phyloP scores from a whole-genome alignment of 257 asterid species.

The Nicotiana obtusifolia region DNA sequence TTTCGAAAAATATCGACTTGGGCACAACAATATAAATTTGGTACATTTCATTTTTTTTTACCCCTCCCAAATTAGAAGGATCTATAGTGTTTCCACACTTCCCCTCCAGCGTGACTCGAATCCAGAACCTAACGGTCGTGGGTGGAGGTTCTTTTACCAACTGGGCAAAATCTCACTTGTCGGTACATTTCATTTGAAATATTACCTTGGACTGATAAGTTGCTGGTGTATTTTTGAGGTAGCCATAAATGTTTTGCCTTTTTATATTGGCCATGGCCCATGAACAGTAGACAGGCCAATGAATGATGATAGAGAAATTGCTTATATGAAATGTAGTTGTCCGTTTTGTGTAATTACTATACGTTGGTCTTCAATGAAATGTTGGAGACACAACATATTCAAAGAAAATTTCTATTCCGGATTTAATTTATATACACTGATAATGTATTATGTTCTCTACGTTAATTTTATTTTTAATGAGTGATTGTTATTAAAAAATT shows the following conservation, averaged over 20 bases:
- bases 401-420: not conserved
- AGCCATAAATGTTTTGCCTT: not conserved
- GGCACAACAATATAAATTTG: not conserved
- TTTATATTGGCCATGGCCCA: not conserved
- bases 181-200: not conserved
- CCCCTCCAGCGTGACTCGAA: too few relatives aligned
- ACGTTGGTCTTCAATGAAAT: not conserved
- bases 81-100: too few relatives aligned
- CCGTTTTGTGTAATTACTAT: not conserved
- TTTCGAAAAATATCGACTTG: not conserved
- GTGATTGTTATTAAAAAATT: too few relatives aligned
- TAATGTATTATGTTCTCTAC: too few relatives aligned
- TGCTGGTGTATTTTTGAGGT: not conserved
- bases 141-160: too few relatives aligned
- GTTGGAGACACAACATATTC: too few relatives aligned
- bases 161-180: too few relatives aligned
- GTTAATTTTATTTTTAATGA: too few relatives aligned
- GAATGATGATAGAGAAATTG: not conserved
- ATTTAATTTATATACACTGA: too few relatives aligned
- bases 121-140: too few relatives aligned
- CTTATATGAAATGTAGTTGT: not conserved
- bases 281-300: not conserved
- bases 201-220: not conserved
- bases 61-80: too few relatives aligned
- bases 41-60: not conserved